phyloP scores from a whole-genome alignment of 495 filamentous ascomycete species.

The Poronia punctata region DNA sequence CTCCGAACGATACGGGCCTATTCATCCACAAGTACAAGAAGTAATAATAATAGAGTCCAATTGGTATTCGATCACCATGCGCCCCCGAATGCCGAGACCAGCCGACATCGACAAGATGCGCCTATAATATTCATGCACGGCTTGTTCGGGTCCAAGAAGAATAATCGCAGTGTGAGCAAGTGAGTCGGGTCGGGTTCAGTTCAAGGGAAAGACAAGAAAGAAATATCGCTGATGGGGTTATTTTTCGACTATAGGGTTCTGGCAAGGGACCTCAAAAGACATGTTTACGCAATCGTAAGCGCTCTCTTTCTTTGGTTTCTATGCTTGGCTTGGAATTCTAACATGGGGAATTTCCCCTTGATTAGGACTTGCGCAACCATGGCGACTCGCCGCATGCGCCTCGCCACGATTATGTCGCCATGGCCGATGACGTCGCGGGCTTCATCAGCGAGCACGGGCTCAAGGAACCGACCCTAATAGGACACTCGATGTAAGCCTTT shows the following conservation, averaged over 20 bases:
- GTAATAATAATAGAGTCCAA: constrained; percentile 18
- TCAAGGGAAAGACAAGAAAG: too few species aligned
- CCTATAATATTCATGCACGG: constrained; percentile 91
- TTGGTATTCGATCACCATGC: constrained; percentile 55
- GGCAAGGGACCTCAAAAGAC: constrained; percentile 70
- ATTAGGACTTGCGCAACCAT: constrained; percentile 88
- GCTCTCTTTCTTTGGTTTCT: not conserved
- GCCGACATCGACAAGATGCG: constrained; percentile 34
- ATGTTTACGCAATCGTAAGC: constrained; percentile 77
- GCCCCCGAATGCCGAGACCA: constrained; percentile 36
- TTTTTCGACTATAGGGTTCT: constrained; percentile 52
- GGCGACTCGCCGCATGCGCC: constrained; percentile 76
- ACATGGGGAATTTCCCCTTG: not conserved
- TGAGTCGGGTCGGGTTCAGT: too few species aligned
- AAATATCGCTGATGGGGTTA: constrained; percentile 9
- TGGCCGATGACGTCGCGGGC: constrained; percentile 78
- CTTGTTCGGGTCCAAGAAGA: constrained; percentile 92
- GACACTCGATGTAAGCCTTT: constrained; percentile 88
- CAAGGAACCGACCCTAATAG: constrained; percentile 67
- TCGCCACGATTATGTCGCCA: constrained; percentile 73
- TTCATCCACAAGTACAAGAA: constrained; percentile 2
- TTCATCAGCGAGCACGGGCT: constrained; percentile 75
- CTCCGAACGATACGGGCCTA: constrained; percentile 13
- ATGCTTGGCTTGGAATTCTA: too few species aligned
- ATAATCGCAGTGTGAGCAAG: constrained; percentile 95